Evolutionary conservation across 2,329 filamentous ascomycete genomes (phyloP).

Genomic region (Endoconidiophora laricicola): DNA sequence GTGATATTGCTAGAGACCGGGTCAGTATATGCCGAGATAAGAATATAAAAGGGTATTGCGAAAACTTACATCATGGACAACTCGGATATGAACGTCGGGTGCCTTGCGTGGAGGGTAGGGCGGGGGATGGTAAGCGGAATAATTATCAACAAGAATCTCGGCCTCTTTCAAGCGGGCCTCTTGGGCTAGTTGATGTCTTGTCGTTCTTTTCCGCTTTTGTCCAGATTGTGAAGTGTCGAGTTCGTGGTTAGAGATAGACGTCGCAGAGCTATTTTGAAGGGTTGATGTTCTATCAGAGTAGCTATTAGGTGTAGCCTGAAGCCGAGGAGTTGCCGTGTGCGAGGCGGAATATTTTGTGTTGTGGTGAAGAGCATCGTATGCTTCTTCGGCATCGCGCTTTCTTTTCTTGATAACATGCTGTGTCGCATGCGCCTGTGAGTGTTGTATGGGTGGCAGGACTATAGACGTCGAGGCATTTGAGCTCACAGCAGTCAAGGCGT

Average conservation of each 20-base stretch:
- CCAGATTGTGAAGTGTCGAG: conserved; percentile 47
- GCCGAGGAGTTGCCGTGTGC: conserved; percentile 53
- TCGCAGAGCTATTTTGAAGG: conserved; percentile 73
- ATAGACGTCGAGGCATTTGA: conserved; percentile 14
- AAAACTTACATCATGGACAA: conserved; percentile 44
- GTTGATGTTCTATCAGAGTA: conserved; percentile 66
- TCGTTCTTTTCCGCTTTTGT: conserved; percentile 75
- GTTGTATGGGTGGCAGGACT: conserved; percentile 16
- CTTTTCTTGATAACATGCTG: conserved; percentile 55
- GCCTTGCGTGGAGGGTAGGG: conserved; percentile 83
- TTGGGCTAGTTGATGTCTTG: conserved; percentile 60
- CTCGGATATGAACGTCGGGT: conserved; percentile 51
- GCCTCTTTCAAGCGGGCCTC: conserved; percentile 65
- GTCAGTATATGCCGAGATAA: background rate
- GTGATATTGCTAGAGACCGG: conserved; percentile 21
- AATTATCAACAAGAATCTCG: conserved; percentile 53
- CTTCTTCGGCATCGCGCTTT: conserved; percentile 42
- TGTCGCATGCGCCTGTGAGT: conserved; percentile 12
- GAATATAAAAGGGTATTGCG: background rate
- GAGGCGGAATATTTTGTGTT: conserved; percentile 52
- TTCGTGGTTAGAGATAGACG: conserved; percentile 57
- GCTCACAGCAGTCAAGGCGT: conserved; percentile 18
- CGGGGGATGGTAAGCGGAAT: conserved; percentile 70
- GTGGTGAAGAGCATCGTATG: conserved; percentile 51
- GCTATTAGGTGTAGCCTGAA: conserved; percentile 48